phyloP scores from a whole-genome alignment of 2,329 filamentous ascomycete species.

The Mollisiaceae sp. region DNA sequence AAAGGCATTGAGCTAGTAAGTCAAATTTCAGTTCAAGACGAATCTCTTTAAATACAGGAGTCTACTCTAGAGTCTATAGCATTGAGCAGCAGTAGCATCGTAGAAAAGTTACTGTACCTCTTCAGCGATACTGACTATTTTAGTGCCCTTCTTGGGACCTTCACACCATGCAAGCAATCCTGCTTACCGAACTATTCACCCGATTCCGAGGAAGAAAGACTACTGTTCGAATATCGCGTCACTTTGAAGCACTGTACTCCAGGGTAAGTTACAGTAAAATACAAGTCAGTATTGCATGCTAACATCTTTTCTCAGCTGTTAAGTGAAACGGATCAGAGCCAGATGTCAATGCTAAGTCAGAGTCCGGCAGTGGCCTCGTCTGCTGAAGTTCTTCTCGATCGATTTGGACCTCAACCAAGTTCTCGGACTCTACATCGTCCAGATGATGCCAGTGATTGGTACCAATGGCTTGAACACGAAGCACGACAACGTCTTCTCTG shows the following conservation, averaged over 20 bases:
- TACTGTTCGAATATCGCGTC: constrained; percentile 34
- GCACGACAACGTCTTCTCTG: constrained; percentile 58
- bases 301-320: constrained; percentile 27
- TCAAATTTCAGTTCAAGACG: constrained; percentile 15
- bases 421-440: constrained; percentile 14
- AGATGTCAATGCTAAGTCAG: constrained; percentile 23
- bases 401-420: constrained; percentile 26
- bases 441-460: constrained; percentile 47
- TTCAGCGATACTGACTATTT: background rate
- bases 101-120: background rate
- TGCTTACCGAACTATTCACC: constrained; percentile 42
- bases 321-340: constrained; percentile 26
- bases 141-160: constrained; percentile 36
- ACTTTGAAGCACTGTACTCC: constrained; percentile 38
- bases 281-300: background rate
- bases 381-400: constrained; percentile 29
- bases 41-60: background rate
- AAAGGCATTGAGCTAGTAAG: constrained; percentile 37
- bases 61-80: background rate
- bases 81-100: background rate
- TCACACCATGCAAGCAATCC: constrained; percentile 41
- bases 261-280: constrained; percentile 31
- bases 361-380: constrained; percentile 25
- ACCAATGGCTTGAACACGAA: constrained; percentile 58
- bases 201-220: constrained; percentile 40